Evolutionary conservation across 2,329 filamentous ascomycete species (phyloP).

Genomic region (Arthrobotrys sinensis): DNA sequence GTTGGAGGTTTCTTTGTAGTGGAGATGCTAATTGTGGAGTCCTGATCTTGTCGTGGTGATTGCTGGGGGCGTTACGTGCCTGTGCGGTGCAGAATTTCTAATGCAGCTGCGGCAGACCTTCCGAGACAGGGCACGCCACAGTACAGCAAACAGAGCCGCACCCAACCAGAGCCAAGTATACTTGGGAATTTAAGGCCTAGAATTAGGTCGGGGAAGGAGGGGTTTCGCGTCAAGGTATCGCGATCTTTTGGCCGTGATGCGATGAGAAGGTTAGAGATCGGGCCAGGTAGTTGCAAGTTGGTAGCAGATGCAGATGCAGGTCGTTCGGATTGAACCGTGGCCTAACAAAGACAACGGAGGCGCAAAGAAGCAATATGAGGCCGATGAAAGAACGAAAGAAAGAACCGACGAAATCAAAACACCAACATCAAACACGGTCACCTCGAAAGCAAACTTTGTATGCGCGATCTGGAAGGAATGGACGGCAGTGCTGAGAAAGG

Average conservation of each 20-base stretch:
- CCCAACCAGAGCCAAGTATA: slow-evolving; percentile 4
- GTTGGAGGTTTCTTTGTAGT: slow-evolving; percentile 10
- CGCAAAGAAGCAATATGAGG: slow-evolving; percentile 29
- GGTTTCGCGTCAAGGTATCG: slow-evolving; percentile 19
- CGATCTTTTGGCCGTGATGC: slow-evolving; percentile 16
- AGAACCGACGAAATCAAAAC: background rate
- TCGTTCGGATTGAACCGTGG: slow-evolving; percentile 20
- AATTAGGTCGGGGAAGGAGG: background rate
- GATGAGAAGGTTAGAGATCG: slow-evolving; percentile 10
- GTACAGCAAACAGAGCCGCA: slow-evolving; percentile 34
- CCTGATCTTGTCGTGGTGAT: background rate
- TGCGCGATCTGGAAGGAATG: too few relatives aligned
- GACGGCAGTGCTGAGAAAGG: too few relatives aligned
- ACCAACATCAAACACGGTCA: slow-evolving; percentile 18
- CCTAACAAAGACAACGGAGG: slow-evolving; percentile 16
- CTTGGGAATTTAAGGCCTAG: background rate
- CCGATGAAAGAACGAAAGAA: slow-evolving; percentile 15
- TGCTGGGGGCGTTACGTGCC: slow-evolving; percentile 15
- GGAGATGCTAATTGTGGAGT: slow-evolving; percentile 20
- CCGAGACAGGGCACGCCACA: slow-evolving; percentile 36
- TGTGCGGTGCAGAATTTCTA: slow-evolving; percentile 41
- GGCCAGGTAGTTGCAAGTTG: slow-evolving; percentile 26
- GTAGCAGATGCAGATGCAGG: background rate
- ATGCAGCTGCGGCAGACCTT: slow-evolving; percentile 46
- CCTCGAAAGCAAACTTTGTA: background rate